phyloP scores from a whole-genome alignment of 495 filamentous ascomycete species.

The Penicillium atrosanguineum region DNA sequence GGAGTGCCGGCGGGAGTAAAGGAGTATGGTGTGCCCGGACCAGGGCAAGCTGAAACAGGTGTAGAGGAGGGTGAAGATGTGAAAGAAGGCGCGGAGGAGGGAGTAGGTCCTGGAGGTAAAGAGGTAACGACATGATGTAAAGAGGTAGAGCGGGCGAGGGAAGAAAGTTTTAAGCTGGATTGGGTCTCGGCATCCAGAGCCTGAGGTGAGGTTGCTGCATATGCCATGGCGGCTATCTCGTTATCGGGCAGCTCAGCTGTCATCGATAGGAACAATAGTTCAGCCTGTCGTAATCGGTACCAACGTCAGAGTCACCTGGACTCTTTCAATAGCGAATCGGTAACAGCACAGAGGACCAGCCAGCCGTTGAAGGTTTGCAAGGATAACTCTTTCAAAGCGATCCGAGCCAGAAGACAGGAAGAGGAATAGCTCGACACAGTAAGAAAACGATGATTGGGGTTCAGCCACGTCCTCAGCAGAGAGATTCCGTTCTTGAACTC shows the following conservation, averaged over 20 bases:
- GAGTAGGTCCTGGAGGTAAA: constrained; percentile 25
- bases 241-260: constrained; percentile 37
- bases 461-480: constrained; percentile 50
- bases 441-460: constrained; percentile 27
- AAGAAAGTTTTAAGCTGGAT: constrained; percentile 42
- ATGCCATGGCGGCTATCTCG: constrained; percentile 40
- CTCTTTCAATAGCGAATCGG: constrained; percentile 38
- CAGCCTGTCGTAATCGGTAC: constrained; percentile 36
- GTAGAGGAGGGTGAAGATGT: constrained; percentile 33
- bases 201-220: constrained; percentile 40
- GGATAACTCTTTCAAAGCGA: constrained; percentile 31
- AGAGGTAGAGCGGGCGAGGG: constrained; percentile 34
- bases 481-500: constrained; percentile 44
- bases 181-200: constrained; percentile 43
- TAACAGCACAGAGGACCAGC: constrained; percentile 33
- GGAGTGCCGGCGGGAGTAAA: constrained; percentile 51
- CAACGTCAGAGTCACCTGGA: constrained; percentile 48
- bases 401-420: constrained; percentile 32
- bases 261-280: constrained; percentile 27
- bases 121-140: constrained; percentile 39
- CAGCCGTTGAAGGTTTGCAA: constrained; percentile 31
- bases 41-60: constrained; percentile 30
- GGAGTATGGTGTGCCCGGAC: constrained; percentile 34
- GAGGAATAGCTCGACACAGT: constrained; percentile 37
- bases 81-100: constrained; percentile 29